Evolutionary conservation across 352 stramenopile species (phyloP).

Genomic region (Phytophthora chlamydospora): DNA sequence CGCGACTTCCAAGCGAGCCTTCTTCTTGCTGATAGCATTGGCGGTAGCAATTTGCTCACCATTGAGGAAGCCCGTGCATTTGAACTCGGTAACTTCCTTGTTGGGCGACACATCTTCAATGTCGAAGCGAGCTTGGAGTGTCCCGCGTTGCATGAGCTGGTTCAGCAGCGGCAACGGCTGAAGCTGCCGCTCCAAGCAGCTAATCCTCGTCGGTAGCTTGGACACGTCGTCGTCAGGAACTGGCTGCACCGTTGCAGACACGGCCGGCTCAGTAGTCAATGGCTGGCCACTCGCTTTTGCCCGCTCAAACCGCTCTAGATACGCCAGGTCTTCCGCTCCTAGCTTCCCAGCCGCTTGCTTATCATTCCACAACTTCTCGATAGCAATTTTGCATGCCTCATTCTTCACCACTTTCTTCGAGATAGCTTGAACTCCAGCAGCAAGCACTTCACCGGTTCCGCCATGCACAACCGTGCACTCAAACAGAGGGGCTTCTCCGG

Average conservation of each 20-base stretch:
- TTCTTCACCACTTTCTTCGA: conserved; percentile 83
- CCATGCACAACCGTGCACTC: conserved; percentile 59
- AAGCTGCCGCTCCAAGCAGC: conserved; percentile 47
- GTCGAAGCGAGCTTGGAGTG: conserved; percentile 49
- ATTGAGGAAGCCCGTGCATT: conserved; percentile 60
- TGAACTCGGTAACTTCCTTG: conserved; percentile 48
- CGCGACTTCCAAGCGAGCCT: conserved; percentile 67
- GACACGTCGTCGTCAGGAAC: not conserved
- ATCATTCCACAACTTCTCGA: conserved; percentile 77
- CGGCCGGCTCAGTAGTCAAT: conserved; percentile 2
- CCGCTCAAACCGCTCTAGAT: conserved; percentile 60
- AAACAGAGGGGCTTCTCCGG: conserved; percentile 66
- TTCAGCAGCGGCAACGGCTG: conserved; percentile 58
- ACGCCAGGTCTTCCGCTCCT: conserved; percentile 56
- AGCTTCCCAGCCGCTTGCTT: conserved; percentile 69
- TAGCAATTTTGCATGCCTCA: conserved; percentile 60
- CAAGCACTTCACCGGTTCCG: conserved; percentile 45
- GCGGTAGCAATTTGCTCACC: conserved; percentile 39
- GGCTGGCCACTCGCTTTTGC: conserved; percentile 22
- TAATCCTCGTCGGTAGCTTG: conserved; percentile 38
- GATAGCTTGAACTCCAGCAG: conserved; percentile 50
- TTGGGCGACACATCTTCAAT: conserved; percentile 56
- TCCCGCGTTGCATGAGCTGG: conserved; percentile 54
- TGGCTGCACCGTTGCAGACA: not conserved
- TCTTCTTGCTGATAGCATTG: conserved; percentile 82